A percentile compares a stretch with the other conserved stretches of the same genome.
These are phyloP conservation scores for Psophocarpus tetragonolobus DNA, from an alignment of 306 rosid genomes.

Conservation along the genomic window DNA sequence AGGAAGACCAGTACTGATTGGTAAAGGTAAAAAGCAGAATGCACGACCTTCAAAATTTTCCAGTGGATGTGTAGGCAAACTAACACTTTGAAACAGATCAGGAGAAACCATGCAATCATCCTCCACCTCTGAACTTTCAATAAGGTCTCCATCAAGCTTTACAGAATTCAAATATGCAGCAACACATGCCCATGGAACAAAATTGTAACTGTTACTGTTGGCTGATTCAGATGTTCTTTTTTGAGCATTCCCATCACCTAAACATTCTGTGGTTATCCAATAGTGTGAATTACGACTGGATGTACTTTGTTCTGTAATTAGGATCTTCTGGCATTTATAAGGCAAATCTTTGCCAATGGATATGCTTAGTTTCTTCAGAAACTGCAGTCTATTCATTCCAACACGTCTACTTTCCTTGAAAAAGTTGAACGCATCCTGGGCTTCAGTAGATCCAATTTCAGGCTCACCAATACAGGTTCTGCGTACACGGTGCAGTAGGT, in stretches of 20 bases:
- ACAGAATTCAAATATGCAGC: slow-evolving; percentile 80
- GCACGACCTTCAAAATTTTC: slow-evolving; percentile 87
- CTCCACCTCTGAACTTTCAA: slow-evolving; percentile 39
- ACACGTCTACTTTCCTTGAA: slow-evolving; percentile 53
- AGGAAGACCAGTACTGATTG: slow-evolving; percentile 88
- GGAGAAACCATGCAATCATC: slow-evolving; percentile 43
- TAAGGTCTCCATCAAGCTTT: slow-evolving; percentile 47
- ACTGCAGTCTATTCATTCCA: slow-evolving; percentile 73
- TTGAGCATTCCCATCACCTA: slow-evolving; percentile 65
- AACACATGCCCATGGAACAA: slow-evolving; percentile 97
- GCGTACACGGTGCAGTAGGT: slow-evolving; percentile 70
- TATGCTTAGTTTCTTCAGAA: slow-evolving; percentile 70
- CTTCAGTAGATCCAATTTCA: slow-evolving; percentile 55
- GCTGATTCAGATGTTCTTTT: slow-evolving; percentile 50
- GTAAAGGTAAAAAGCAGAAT: slow-evolving; percentile 91
- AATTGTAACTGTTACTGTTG: slow-evolving; percentile 55
- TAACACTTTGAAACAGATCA: slow-evolving; percentile 52
- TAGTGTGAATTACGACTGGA: slow-evolving; percentile 61
- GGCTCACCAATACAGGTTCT: slow-evolving; percentile 67
- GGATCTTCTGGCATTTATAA: slow-evolving; percentile 70
- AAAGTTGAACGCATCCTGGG: slow-evolving; percentile 66
- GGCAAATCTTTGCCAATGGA: slow-evolving; percentile 66
- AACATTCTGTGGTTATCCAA: slow-evolving; percentile 90
- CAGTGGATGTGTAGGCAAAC: slow-evolving; percentile 47
- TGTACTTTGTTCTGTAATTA: slow-evolving; percentile 62